Conservation (phyloP, 768 basidiomycete genomes). For the Zangia roseola region DNA sequence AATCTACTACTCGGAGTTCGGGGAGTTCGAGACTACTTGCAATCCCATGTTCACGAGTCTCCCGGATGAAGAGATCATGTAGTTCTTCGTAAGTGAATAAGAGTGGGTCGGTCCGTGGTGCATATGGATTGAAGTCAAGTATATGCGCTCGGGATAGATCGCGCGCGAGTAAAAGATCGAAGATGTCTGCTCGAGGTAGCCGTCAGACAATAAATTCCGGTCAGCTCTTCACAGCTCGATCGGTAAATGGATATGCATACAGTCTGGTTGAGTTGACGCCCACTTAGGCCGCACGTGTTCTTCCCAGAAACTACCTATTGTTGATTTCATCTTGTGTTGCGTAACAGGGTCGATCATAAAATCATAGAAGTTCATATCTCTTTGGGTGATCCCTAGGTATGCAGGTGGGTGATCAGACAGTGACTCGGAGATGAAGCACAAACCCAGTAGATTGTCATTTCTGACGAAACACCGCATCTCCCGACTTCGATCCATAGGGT, state of each 20-base stretch:
- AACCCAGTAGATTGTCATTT: constrained; percentile 68
- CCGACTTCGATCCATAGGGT: constrained; percentile 75
- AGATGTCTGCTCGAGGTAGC: constrained; percentile 49
- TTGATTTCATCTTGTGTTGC: constrained; percentile 47
- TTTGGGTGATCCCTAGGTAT: constrained; percentile 72
- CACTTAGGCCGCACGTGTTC: constrained; percentile 61
- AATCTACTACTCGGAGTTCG: constrained; percentile 68
- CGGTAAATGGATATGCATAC: constrained; percentile 43
- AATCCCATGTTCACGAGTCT: constrained; percentile 4
- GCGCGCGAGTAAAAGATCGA: constrained; percentile 86
- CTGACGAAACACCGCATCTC: constrained; percentile 93
- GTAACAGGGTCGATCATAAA: constrained; percentile 70
- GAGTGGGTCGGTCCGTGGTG: constrained; percentile 81
- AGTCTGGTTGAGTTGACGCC: constrained; percentile 52
- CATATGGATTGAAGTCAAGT: constrained; percentile 90
- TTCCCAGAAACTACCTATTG: constrained; percentile 66
- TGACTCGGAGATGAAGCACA: not conserved
- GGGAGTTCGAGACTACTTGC: constrained; percentile 26
- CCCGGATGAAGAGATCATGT: constrained; percentile 32
- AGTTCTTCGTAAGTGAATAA: constrained; percentile 85
- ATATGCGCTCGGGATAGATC: constrained; percentile 75
- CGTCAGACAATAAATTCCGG: not conserved
- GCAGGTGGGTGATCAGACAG: not conserved
- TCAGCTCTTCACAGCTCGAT: not conserved
- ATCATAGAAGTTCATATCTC: constrained; percentile 87